Conservation (phyloP, 2,329 filamentous ascomycete species). For the Thielaviopsis musarum region DNA sequence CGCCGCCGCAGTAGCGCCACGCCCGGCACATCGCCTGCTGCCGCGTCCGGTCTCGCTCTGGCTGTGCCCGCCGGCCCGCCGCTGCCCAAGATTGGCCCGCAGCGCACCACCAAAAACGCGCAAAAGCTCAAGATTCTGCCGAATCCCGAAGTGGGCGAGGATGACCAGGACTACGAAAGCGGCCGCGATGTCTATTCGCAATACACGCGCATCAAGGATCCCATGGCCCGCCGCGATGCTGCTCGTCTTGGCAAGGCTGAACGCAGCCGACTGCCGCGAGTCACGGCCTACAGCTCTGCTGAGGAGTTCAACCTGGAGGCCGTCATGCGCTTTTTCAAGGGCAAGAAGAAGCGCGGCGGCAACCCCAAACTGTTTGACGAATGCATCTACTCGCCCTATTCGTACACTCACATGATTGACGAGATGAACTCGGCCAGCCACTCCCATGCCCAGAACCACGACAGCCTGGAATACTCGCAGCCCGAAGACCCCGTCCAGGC, state of each 20-base stretch:
- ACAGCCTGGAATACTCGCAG: conserved; percentile 16
- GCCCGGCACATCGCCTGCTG: conserved; percentile 34
- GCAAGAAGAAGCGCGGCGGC: conserved; percentile 60
- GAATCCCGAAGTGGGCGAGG: conserved; percentile 67
- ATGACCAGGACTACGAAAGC: conserved; percentile 69
- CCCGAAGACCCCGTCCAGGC: conserved; percentile 23
- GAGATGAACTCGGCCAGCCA: conserved; percentile 59
- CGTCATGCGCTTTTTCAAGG: conserved; percentile 81
- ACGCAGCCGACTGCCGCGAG: conserved; percentile 66
- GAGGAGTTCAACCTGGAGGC: conserved; percentile 82
- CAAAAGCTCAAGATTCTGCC: conserved; percentile 97
- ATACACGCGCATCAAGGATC: conserved; percentile 94
- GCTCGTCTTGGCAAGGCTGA: conserved; percentile 88
- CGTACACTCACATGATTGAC: conserved; percentile 44
- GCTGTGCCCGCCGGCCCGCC: conserved; percentile 16
- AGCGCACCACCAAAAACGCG: conserved; percentile 84
- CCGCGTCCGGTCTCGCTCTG: conserved; percentile 22
- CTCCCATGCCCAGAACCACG: conserved; percentile 14
- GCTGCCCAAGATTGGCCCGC: conserved; percentile 67
- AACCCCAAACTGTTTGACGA: conserved; percentile 91
- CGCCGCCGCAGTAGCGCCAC: conserved; percentile 58
- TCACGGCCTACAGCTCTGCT: conserved; percentile 93
- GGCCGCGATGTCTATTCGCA: conserved; percentile 94
- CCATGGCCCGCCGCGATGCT: conserved; percentile 79
- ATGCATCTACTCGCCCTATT: conserved; percentile 91